Percentiles rank a stretch among this genome's conserved stretches.
These are phyloP conservation scores for Pistacia atlantica DNA, from an alignment of 345 rosid species.

Conservation along the genomic window DNA sequence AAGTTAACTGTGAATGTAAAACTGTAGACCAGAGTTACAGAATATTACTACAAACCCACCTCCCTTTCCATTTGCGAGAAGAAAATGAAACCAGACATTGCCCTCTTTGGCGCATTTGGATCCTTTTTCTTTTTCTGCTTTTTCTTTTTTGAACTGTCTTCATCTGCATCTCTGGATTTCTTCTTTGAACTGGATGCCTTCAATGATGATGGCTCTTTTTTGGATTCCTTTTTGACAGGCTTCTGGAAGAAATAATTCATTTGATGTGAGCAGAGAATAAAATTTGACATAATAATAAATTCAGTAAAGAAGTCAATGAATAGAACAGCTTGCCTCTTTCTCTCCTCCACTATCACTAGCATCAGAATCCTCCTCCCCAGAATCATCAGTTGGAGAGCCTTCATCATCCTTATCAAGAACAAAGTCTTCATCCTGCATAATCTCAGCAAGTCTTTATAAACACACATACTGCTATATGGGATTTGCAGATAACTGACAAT, in stretches of 20 bases:
- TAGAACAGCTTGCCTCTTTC: constrained; percentile 63
- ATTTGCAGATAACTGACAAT: background rate
- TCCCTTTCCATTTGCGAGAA: constrained; percentile 87
- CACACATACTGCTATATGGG: background rate
- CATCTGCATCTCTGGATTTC: constrained; percentile 65
- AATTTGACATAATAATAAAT: background rate
- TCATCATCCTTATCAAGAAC: constrained; percentile 80
- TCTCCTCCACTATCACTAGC: constrained; percentile 72
- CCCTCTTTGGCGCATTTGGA: constrained; percentile 94
- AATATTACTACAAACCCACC: constrained; percentile 36
- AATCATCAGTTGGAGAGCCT: constrained; percentile 98
- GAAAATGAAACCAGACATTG: constrained; percentile 71
- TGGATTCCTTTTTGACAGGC: constrained; percentile 63
- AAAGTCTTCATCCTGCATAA: constrained; percentile 87
- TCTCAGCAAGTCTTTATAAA: constrained; percentile 15
- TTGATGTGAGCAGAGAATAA: constrained; percentile 11
- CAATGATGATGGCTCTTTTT: constrained; percentile 61
- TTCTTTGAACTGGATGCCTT: constrained; percentile 65
- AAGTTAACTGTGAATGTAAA: background rate
- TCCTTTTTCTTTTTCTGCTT: constrained; percentile 89
- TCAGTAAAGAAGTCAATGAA: background rate
- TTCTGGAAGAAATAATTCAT: constrained; percentile 49
- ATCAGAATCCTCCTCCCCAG: constrained; percentile 79
- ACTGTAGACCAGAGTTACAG: background rate
- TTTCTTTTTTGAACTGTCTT: constrained; percentile 73